phyloP scores from a whole-genome alignment of 495 filamentous ascomycete species.

The Penicillium roqueforti region DNA sequence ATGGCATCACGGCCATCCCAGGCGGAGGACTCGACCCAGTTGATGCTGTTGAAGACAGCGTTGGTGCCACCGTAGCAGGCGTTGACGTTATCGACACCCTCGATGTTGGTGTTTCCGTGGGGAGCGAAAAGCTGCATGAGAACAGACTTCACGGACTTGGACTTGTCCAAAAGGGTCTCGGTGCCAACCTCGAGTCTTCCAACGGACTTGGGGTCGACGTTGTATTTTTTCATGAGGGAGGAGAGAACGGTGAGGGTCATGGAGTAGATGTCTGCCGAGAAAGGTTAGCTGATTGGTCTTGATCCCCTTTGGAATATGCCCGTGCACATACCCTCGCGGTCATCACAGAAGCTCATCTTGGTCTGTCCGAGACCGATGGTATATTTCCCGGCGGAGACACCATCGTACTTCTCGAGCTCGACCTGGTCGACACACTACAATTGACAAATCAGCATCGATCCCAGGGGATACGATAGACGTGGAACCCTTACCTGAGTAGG shows the following conservation, averaged over 20 bases:
- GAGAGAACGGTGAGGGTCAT: slow-evolving; percentile 84
- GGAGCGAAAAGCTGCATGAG: slow-evolving; percentile 93
- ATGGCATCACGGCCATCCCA: slow-evolving; percentile 96
- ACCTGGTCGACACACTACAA: slow-evolving; percentile 89
- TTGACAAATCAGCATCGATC: background rate
- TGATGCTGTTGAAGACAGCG: slow-evolving; percentile 92
- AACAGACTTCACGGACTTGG: slow-evolving; percentile 99
- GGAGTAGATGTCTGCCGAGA: slow-evolving; percentile 91
- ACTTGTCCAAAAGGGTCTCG: slow-evolving; percentile 98
- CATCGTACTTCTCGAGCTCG: slow-evolving; percentile 98
- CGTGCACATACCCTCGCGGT: slow-evolving; percentile 77
- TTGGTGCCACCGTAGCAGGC: slow-evolving; percentile 99
- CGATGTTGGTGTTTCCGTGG: slow-evolving; percentile 83
- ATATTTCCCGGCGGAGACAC: slow-evolving; percentile 90
- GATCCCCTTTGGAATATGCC: background rate
- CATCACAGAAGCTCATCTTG: slow-evolving; percentile 99
- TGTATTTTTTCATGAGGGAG: slow-evolving; percentile 88
- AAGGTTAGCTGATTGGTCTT: slow-evolving; percentile 1
- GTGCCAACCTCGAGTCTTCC: slow-evolving; percentile 96
- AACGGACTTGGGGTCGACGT: slow-evolving; percentile 82
- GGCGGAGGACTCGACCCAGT: slow-evolving; percentile 96
- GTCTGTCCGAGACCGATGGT: slow-evolving; percentile 99
- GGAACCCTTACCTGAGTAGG: slow-evolving; percentile 74
- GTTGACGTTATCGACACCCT: slow-evolving; percentile 95
- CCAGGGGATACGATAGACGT: background rate